A percentile compares a stretch with the other conserved stretches of the same genome.
Conservation (phyloP, 2,329 filamentous ascomycete species). For the Triangularia verruculosa region DNA sequence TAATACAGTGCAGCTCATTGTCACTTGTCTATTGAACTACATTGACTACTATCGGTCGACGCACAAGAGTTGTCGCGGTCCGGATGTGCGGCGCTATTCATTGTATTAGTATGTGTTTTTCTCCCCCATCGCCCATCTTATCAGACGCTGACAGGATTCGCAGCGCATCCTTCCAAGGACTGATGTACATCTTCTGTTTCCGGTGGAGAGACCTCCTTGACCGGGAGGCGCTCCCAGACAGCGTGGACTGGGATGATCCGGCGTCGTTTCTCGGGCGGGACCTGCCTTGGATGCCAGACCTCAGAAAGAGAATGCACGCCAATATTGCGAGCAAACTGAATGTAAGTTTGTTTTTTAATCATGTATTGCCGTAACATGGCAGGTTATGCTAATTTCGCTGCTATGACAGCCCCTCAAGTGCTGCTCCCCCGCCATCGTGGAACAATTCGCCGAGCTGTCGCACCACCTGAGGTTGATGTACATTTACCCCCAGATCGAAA, state of each 20-base stretch:
- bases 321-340: constrained; percentile 89
- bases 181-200: constrained; percentile 92
- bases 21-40: constrained; percentile 73
- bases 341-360: constrained; percentile 21
- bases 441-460: constrained; percentile 85
- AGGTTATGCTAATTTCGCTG: neutral
- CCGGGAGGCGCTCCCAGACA: constrained; percentile 49
- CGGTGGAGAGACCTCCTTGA: constrained; percentile 87
- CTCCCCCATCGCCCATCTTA: too few relatives aligned
- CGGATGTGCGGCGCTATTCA: constrained; percentile 78
- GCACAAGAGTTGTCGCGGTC: constrained; percentile 72
- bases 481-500: constrained; percentile 81
- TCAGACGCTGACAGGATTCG: neutral
- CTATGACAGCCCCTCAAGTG: constrained; percentile 70
- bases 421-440: constrained; percentile 84
- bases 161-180: constrained; percentile 72
- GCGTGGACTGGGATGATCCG: constrained; percentile 60
- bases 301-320: constrained; percentile 69
- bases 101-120: constrained; percentile 62
- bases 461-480: constrained; percentile 86
- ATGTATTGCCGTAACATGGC: neutral
- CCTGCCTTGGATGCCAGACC: constrained; percentile 71
- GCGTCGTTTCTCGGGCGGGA: constrained; percentile 65
- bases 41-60: constrained; percentile 74
- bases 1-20: constrained; percentile 76